phyloP scores from a whole-genome alignment of 208 protist genomes.

The Leishmania tarentolae region DNA sequence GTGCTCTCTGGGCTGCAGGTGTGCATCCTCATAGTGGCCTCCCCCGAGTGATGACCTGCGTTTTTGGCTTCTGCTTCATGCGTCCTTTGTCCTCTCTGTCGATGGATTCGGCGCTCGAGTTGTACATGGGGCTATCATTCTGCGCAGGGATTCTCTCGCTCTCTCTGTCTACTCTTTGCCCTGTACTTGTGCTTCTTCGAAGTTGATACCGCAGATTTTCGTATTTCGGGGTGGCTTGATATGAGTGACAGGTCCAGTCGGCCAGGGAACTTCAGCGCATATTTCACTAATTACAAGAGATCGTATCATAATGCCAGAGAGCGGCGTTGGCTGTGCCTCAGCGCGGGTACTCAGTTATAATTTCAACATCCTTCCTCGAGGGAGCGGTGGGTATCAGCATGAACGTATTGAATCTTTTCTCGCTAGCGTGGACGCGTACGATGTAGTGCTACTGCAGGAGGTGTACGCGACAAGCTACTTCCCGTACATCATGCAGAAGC shows the following conservation, averaged over 20 bases:
- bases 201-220: too few relatives aligned
- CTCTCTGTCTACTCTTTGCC: not conserved
- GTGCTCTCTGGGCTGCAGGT: too few relatives aligned
- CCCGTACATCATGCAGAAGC: constrained; percentile 76
- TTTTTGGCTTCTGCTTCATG: not conserved
- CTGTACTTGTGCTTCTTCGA: not conserved
- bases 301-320: constrained; percentile 15
- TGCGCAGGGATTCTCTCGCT: not conserved
- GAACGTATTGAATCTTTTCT: constrained; percentile 87
- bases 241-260: not conserved
- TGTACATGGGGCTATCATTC: too few relatives aligned
- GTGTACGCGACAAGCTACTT: constrained; percentile 83
- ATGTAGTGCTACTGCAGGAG: constrained; percentile 87
- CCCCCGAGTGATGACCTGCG: not conserved
- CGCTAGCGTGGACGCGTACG: constrained; percentile 63
- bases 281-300: not conserved
- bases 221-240: not conserved
- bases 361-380: constrained; percentile 87
- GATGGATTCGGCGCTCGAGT: not conserved
- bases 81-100: not conserved
- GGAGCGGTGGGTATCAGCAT: constrained; percentile 79
- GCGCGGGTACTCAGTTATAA: constrained; percentile 90
- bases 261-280: not conserved
- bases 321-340: constrained; percentile 8
- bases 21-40: not conserved